Evolutionary conservation across 345 rosid species (phyloP).

Genomic region (Eucalyptus virginea): DNA sequence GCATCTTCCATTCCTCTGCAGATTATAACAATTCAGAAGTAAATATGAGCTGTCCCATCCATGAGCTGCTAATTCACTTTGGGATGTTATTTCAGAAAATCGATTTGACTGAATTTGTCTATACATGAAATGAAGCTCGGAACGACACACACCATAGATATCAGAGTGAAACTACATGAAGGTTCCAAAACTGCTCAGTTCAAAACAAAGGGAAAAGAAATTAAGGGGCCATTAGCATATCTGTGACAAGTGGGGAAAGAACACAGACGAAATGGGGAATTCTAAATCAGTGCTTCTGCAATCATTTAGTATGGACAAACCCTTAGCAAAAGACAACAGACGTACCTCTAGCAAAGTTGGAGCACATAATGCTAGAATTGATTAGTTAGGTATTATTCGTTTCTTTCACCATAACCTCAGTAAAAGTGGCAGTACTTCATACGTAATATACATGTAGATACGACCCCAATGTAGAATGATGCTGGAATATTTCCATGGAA

Average conservation of each 20-base stretch:
- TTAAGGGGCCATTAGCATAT: not conserved
- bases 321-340: not conserved
- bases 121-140: not conserved
- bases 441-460: not conserved
- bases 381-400: not conserved
- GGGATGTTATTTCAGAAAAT: not conserved
- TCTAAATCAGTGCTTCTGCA: not conserved
- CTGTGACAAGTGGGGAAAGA: not conserved
- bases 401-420: not conserved
- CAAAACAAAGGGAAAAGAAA: not conserved
- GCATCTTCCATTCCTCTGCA: not conserved
- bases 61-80: not conserved
- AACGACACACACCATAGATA: not conserved
- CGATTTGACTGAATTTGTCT: not conserved
- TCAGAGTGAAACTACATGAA: not conserved
- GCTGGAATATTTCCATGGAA: not conserved
- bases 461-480: not conserved
- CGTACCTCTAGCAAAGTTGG: not conserved
- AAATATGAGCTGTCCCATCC: not conserved
- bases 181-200: not conserved
- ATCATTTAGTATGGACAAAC: not conserved
- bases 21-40: not conserved
- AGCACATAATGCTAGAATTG: not conserved
- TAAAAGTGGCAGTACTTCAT: not conserved
- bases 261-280: not conserved